Conservation (phyloP, 352 stramenopile genomes). For the Phytopythium delawarense region DNA sequence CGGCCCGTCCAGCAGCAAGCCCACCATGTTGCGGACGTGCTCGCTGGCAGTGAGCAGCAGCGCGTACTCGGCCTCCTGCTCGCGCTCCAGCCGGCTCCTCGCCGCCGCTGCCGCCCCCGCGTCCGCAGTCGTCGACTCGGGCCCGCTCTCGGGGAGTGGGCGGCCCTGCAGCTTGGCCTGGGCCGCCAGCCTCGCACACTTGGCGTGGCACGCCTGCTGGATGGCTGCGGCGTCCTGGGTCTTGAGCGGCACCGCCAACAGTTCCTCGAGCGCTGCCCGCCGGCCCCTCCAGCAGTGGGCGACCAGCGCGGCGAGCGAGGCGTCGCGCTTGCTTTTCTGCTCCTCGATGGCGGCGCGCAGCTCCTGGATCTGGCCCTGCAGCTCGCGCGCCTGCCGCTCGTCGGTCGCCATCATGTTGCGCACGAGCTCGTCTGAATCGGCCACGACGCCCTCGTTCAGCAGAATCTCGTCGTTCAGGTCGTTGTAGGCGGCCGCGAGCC, state of each 20-base stretch:
- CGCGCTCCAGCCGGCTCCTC: background rate
- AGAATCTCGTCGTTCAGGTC: conserved; percentile 34
- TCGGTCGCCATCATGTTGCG: conserved; percentile 20
- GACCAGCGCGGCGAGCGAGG: conserved; percentile 35
- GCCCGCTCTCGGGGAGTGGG: background rate
- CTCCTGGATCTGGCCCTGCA: conserved; percentile 35
- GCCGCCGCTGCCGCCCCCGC: background rate
- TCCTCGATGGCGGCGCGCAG: conserved; percentile 26
- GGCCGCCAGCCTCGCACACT: conserved; percentile 7
- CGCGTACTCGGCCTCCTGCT: conserved; percentile 2
- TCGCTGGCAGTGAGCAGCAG: conserved; percentile 1
- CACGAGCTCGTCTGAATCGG: conserved; percentile 21
- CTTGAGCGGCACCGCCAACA: conserved; percentile 5
- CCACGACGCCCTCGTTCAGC: conserved; percentile 35
- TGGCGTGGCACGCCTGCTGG: conserved; percentile 8
- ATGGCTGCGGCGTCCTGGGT: conserved; percentile 5
- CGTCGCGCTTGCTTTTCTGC: conserved; percentile 31
- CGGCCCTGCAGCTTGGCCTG: conserved; percentile 8
- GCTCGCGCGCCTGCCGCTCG: conserved; percentile 14
- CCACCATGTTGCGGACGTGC: background rate
- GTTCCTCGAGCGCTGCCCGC: background rate
- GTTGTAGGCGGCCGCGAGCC: conserved; percentile 23
- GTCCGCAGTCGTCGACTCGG: background rate
- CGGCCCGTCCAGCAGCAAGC: background rate
- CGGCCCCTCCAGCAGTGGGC: conserved; percentile 23